phyloP scores from a whole-genome alignment of 1,284 basidiomycete species.

The Porodaedalea pini region DNA sequence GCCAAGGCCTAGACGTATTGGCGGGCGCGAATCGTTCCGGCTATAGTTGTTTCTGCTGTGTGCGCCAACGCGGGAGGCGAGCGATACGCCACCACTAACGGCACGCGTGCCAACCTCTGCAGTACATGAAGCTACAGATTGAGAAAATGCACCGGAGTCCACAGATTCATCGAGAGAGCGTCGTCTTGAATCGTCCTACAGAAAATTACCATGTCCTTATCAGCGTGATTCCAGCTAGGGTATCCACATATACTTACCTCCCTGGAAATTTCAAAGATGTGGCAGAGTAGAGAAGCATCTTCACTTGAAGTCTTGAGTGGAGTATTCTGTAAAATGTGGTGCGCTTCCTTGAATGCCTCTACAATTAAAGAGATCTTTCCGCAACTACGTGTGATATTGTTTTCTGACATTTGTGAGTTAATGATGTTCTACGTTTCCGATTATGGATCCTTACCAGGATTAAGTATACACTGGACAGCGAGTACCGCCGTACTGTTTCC shows the following conservation, averaged over 20 bases:
- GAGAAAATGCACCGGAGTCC: constrained; percentile 8
- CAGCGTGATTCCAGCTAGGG: background rate
- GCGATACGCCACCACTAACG: constrained; percentile 9
- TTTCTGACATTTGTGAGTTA: constrained; percentile 26
- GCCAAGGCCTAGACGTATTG: background rate
- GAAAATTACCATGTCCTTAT: background rate
- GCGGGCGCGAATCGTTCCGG: background rate
- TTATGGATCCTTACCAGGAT: constrained; percentile 32
- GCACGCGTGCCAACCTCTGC: background rate
- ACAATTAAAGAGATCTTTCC: constrained; percentile 33
- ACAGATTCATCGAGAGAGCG: background rate
- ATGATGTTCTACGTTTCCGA: background rate
- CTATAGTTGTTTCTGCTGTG: background rate
- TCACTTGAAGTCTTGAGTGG: background rate
- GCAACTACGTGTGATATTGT: constrained; percentile 39
- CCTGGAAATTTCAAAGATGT: constrained; percentile 12
- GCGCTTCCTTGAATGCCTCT: constrained; percentile 35
- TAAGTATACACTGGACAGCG: constrained; percentile 42
- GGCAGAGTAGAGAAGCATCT: background rate
- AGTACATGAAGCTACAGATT: background rate
- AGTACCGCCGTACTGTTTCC: constrained; percentile 29
- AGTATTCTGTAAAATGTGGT: constrained; percentile 18
- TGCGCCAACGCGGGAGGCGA: background rate
- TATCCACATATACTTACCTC: constrained; percentile 11
- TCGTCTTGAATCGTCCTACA: constrained; percentile 1